These are phyloP conservation scores for Aspergillus sp. DNA, from an alignment of 2,329 filamentous ascomycete species.

Conservation along the genomic window DNA sequence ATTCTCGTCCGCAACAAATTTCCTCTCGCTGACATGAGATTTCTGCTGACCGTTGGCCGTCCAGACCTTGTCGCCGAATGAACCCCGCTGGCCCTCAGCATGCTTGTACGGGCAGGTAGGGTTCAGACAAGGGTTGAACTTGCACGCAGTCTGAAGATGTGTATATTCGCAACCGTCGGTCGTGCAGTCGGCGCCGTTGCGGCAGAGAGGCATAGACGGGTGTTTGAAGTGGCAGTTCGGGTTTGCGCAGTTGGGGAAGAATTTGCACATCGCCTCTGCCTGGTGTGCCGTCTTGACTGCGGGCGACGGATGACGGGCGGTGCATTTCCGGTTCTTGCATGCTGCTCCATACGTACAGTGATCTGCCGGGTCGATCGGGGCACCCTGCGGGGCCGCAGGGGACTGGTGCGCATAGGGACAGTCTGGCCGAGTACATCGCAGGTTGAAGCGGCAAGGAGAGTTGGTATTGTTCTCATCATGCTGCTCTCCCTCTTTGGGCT, in stretches of 20 bases:
- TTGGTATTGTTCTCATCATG: constrained; percentile 50
- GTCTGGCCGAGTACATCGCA: constrained; percentile 77
- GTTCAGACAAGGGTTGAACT: constrained; percentile 86
- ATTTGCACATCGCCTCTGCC: constrained; percentile 79
- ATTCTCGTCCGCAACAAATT: constrained; percentile 66
- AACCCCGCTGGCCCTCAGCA: constrained; percentile 79
- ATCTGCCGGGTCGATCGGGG: constrained; percentile 70
- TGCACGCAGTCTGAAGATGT: constrained; percentile 77
- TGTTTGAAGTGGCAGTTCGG: constrained; percentile 82
- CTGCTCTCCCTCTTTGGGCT: constrained; percentile 37
- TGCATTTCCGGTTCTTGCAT: constrained; percentile 95
- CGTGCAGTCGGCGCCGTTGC: constrained; percentile 84
- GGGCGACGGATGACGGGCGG: constrained; percentile 84
- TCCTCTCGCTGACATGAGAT: constrained; percentile 77
- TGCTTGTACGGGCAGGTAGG: constrained; percentile 84
- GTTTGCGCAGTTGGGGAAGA: constrained; percentile 88
- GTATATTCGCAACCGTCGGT: constrained; percentile 80
- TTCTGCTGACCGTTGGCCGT: constrained; percentile 52
- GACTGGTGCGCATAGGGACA: constrained; percentile 95
- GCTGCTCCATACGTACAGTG: constrained; percentile 78
- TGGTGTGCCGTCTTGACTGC: constrained; percentile 72
- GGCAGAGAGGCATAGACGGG: constrained; percentile 76
- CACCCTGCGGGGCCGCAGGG: constrained; percentile 73
- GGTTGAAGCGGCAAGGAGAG: constrained; percentile 80
- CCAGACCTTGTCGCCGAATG: constrained; percentile 87